Conservation (phyloP, 169 alveolate genomes). For the Babesia ovis region DNA sequence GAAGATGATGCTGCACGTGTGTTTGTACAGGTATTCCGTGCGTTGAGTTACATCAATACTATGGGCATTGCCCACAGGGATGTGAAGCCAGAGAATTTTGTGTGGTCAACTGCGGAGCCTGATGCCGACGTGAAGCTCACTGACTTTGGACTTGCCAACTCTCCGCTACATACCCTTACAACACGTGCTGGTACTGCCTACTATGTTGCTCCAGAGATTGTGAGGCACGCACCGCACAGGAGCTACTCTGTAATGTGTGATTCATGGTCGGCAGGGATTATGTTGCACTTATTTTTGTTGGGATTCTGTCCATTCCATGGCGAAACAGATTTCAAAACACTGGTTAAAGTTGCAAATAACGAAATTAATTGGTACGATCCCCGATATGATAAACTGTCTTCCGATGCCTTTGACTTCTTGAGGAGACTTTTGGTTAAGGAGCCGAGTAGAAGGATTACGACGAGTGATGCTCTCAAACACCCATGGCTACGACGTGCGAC, state of each 20-base stretch:
- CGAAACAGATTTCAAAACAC: conserved; percentile 78
- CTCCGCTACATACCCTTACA: conserved; percentile 54
- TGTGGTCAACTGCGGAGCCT: conserved; percentile 66
- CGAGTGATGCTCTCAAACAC: conserved; percentile 87
- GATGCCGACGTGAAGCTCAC: conserved; percentile 83
- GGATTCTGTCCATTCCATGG: conserved; percentile 85
- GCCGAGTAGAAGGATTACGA: conserved; percentile 85
- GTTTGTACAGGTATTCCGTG: conserved; percentile 79
- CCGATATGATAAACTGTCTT: conserved; percentile 71
- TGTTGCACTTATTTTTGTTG: conserved; percentile 85
- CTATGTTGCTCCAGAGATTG: conserved; percentile 86
- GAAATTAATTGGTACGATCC: conserved; percentile 64
- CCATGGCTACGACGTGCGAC: conserved; percentile 80
- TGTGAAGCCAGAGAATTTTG: conserved; percentile 88
- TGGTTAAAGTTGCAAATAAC: conserved; percentile 72
- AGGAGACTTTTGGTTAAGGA: conserved; percentile 84
- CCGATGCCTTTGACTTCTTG: conserved; percentile 89
- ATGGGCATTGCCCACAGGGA: conserved; percentile 84
- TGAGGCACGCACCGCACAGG: conserved; percentile 63
- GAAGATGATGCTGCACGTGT: conserved; percentile 71
- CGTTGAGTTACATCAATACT: conserved; percentile 79
- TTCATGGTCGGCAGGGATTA: conserved; percentile 86
- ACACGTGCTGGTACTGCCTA: conserved; percentile 75
- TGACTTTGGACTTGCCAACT: conserved; percentile 79
- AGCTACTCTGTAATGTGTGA: conserved; percentile 85